These are phyloP conservation scores for Claviceps digitariae DNA, from an alignment of 2,329 filamentous ascomycete genomes.

Conservation along the genomic window DNA sequence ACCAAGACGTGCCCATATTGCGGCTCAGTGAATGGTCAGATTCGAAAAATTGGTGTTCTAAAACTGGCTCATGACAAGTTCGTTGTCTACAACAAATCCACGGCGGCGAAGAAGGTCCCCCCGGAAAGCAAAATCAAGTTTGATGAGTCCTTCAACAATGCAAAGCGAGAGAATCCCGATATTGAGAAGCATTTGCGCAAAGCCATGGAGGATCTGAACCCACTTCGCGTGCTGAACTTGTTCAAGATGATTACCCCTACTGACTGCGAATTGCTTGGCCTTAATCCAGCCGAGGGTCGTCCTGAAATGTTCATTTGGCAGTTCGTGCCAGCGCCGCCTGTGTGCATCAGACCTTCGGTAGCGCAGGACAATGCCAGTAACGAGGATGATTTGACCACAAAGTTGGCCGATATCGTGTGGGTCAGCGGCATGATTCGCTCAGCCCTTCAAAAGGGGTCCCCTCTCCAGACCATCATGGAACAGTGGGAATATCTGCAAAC, in stretches of 20 bases:
- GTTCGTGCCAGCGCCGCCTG: conserved; percentile 82
- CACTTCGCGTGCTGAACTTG: conserved; percentile 74
- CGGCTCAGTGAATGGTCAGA: conserved; percentile 71
- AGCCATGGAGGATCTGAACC: conserved; percentile 88
- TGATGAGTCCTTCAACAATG: conserved; percentile 71
- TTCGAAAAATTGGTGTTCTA: conserved; percentile 82
- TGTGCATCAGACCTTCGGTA: conserved; percentile 88
- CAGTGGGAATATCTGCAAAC: conserved; percentile 96
- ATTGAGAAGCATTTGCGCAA: conserved; percentile 85
- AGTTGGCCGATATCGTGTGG: conserved; percentile 91
- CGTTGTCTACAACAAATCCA: conserved; percentile 74
- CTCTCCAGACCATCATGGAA: conserved; percentile 85
- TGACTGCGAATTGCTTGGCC: conserved; percentile 82
- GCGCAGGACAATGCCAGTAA: conserved; percentile 86
- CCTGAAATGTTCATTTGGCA: conserved; percentile 99
- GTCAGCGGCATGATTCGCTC: conserved; percentile 79
- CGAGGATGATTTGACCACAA: conserved; percentile 92
- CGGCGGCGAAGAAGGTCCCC: conserved; percentile 68
- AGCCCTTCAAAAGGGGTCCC: conserved; percentile 68
- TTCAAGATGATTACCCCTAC: conserved; percentile 76
- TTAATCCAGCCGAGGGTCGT: conserved; percentile 73
- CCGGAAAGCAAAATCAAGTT: conserved; percentile 74
- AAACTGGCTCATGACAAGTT: conserved; percentile 95
- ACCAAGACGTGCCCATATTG: conserved; percentile 75
- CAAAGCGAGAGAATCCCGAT: conserved; percentile 65